Base-by-base conservation (phyloP, 78 protist species). In the Anaeramoeba ignava region DNA sequence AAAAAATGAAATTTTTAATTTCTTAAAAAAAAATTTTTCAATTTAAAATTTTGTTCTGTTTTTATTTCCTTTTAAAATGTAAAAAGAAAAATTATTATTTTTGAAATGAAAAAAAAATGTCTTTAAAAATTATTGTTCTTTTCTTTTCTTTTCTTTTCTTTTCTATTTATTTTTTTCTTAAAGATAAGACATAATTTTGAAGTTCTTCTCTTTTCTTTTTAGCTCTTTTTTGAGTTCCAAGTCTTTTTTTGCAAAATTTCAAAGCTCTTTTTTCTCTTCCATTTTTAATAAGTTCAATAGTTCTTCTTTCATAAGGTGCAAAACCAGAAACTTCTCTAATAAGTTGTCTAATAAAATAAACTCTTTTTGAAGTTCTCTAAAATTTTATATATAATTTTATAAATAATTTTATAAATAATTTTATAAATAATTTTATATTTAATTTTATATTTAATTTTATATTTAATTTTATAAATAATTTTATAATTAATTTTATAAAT, bases 191-290 rank as follows among this genome's bases (percentile, higher is more conserved):
- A 39, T 23, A 23, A n/a, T 40, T 31, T 39, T 82, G 83, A 38
- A 82, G 31, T 33, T n/a, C 78, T 8, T 67, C 12, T 8, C 84
- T 31, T 79, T 82, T 82, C 78, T 8, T 23, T 38, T 67, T 33
- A n/a, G 84, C 84, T 31, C 84, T 3, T 23, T 82, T 33, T 33
- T 82, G 84, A 40, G 84, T 82, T 38, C 84, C 84, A 39, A 82
- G 78, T 8, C 84, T 8, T 34, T 67, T 79, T 23, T 82, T 82
- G 39, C 83, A 67, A 33, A 82, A 82, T 23, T 82, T 82, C 17
- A 82, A 33, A 40, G 84, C 84, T 8, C 84, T 31, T 12, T 23
- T 8, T 23, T 82, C 84, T 79, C 54, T 82, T 8, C 84, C 84
- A 23, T 67, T 36, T 12, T 39, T 82, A 36, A 82, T 67, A 3